Base-by-base conservation (phyloP, 148 eudicot species). In the Drosera capensis region DNA sequence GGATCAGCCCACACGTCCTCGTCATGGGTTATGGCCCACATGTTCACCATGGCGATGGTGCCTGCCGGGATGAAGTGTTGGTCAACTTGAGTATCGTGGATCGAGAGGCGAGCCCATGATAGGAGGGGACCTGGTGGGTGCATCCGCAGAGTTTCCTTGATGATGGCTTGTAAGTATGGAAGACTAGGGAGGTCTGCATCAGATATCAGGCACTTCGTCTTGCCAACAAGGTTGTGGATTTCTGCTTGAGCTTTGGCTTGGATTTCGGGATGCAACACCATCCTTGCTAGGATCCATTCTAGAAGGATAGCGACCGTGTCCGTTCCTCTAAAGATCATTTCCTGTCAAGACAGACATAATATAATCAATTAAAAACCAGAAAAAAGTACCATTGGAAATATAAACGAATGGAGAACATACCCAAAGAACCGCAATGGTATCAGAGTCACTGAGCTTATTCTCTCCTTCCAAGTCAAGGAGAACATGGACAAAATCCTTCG, bases 121-220 rank as follows among this genome's bases (percentile, higher is more conserved):
- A 90, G 80, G 7, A 90, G 81, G 0, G 99, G 99, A 9, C 95
- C 99, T 0, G 99, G 99, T 12, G 99, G 95, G 71, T 90, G 97
- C 46, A 78, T 40, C 42, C 95, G 42, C 1, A 90, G 84, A 18
- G 95, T 80, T 60, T 90, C 99, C 48, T 84, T 84, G 28, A 90
- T 55, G 0, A 84, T 70, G 22, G 99, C 85, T 8, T 48, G 72
- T 0, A 84, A 62, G 68, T 90, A 90, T 0, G 87, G 87, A 24
- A 90, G 95, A 5, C 70, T 78, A 0, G 77, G 72, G 6, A 90
- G 68, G 75, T 90, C 93, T 0, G 87, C 53, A 50, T 90, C 85
- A 1, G 63, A 20, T 0, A 80, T 79, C 0, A 34, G n/a, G 5
- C n/a, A n/a, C n/a, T 55, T 56, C 21, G 52, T 24, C 22, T 45